phyloP scores from a whole-genome alignment of 2,329 filamentous ascomycete species.

The Chrysosporium keratinophilum region DNA sequence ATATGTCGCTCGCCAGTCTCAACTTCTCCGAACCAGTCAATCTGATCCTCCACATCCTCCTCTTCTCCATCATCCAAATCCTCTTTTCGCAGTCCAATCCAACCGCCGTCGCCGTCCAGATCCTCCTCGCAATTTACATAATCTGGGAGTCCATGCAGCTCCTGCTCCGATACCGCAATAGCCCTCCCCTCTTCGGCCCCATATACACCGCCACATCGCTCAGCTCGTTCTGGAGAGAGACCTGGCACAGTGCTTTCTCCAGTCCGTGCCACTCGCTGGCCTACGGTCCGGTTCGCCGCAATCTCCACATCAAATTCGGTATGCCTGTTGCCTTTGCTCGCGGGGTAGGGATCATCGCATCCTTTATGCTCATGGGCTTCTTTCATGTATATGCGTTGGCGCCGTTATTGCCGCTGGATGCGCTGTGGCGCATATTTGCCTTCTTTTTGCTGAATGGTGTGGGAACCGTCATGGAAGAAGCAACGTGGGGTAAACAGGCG shows the following conservation, averaged over 20 bases:
- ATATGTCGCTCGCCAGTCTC: not conserved
- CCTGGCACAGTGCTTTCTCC: conserved; percentile 37
- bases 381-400: conserved; percentile 33
- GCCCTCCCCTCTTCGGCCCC: conserved; percentile 33
- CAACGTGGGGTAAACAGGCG: conserved; percentile 20
- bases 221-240: conserved; percentile 34
- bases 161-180: conserved; percentile 29
- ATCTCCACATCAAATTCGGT: conserved; percentile 23
- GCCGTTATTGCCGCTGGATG: conserved; percentile 27
- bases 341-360: conserved; percentile 28
- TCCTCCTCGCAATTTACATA: conserved; percentile 34
- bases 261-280: conserved; percentile 33
- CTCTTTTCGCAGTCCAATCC: conserved; percentile 28
- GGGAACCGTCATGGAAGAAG: conserved; percentile 24
- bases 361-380: conserved; percentile 32
- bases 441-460: conserved; percentile 36
- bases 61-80: conserved; percentile 29
- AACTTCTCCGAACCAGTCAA: conserved; percentile 30
- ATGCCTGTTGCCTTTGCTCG: conserved; percentile 26
- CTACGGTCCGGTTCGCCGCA: conserved; percentile 29
- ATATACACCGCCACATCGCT: conserved; percentile 31
- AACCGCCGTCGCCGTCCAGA: conserved; percentile 30
- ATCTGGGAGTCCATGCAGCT: conserved; percentile 34
- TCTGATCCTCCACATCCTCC: conserved; percentile 26
- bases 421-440: conserved; percentile 25